Conservation (phyloP, 225 moss, liverwort and hornwort genomes). For the Pseudoscleropodium purum region DNA sequence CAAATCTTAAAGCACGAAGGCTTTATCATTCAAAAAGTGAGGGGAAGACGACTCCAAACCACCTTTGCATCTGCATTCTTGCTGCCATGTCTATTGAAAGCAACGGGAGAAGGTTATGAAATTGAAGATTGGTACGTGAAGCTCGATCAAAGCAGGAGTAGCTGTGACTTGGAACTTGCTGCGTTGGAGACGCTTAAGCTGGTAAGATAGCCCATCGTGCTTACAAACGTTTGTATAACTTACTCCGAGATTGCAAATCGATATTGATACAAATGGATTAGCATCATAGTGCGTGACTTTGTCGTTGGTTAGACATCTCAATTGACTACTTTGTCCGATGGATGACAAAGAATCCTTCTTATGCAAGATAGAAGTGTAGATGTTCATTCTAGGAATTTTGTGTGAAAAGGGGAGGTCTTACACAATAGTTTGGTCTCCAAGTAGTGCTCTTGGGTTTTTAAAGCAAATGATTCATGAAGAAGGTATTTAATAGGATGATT, state of each 20-base stretch:
- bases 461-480: neutral
- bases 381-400: neutral
- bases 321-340: no score
- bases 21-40: neutral
- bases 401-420: neutral
- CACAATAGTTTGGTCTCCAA: neutral
- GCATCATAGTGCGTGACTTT: neutral
- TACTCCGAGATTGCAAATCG: neutral
- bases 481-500: fast-evolving
- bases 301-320: neutral
- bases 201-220: neutral
- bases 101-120: neutral
- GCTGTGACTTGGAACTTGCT: neutral
- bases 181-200: neutral
- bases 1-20: neutral
- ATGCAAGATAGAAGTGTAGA: neutral
- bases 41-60: no score
- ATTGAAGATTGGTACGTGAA: no score
- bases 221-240: neutral
- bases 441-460: neutral
- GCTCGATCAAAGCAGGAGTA: neutral
- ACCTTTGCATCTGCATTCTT: neutral
- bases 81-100: neutral
- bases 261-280: no score
- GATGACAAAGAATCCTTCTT: no score